These are phyloP conservation scores for Melampsora larici-populina DNA, from an alignment of 1,284 basidiomycete species.

Conservation along the genomic window DNA sequence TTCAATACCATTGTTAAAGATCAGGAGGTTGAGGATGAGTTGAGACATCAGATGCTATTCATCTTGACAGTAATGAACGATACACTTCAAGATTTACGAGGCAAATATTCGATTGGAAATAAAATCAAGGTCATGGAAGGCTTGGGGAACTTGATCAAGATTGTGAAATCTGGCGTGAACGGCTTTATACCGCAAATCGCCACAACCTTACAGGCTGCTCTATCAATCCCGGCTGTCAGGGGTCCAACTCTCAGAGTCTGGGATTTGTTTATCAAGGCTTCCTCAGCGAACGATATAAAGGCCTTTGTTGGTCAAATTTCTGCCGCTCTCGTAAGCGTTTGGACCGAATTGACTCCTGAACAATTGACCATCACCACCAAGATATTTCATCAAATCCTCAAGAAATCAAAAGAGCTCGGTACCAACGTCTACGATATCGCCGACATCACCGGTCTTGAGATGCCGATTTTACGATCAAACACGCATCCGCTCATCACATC, in stretches of 20 bases:
- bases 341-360: conserved; percentile 64
- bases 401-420: conserved; percentile 62
- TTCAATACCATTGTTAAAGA: background rate
- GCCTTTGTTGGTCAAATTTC: conserved; percentile 83
- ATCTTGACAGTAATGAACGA: conserved; percentile 41
- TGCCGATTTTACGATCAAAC: background rate
- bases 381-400: conserved; percentile 70
- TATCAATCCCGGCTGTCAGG: conserved; percentile 69
- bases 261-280: conserved; percentile 70
- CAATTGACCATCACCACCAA: conserved; percentile 63
- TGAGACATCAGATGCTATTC: conserved; percentile 16
- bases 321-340: conserved; percentile 75
- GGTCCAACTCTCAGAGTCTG: conserved; percentile 77
- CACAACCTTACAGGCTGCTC: conserved; percentile 89
- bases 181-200: conserved; percentile 66
- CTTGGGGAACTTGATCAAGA: conserved; percentile 30
- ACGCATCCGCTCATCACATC: conserved; percentile 53
- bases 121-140: conserved; percentile 39
- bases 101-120: conserved; percentile 32
- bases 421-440: conserved; percentile 71
- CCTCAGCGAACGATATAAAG: conserved; percentile 71
- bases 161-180: conserved; percentile 33
- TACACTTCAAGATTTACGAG: conserved; percentile 34
- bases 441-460: conserved; percentile 58
- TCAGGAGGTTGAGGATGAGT: conserved; percentile 27